Percentiles rank a stretch among this genome's conserved stretches.
Conservation (phyloP, 805 yeast genomes). For the Ogataea allantospora region DNA sequence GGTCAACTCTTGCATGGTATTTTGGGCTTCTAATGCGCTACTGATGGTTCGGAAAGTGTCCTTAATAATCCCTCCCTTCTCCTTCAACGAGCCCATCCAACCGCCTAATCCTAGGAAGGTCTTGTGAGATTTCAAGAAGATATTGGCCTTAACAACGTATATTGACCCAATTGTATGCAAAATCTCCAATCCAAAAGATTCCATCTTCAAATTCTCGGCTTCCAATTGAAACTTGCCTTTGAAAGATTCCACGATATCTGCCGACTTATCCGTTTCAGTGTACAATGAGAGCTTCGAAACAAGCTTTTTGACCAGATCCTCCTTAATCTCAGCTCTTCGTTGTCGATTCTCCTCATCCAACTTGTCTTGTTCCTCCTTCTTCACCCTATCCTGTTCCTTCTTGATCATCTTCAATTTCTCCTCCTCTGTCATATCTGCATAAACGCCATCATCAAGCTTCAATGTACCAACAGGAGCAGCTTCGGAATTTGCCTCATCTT, state of each 20-base stretch:
- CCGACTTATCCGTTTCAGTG: slow-evolving; percentile 59
- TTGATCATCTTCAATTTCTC: slow-evolving; percentile 31
- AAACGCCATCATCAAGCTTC: slow-evolving; percentile 29
- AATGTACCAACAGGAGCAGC: slow-evolving; percentile 28
- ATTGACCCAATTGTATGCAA: slow-evolving; percentile 79
- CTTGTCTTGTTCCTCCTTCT: slow-evolving; percentile 55
- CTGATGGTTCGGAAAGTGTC: slow-evolving; percentile 80
- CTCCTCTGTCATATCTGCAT: slow-evolving; percentile 24
- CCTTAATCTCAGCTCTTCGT: slow-evolving; percentile 54
- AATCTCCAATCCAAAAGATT: slow-evolving; percentile 90
- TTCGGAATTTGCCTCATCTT: slow-evolving; percentile 37
- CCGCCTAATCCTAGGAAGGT: slow-evolving; percentile 82
- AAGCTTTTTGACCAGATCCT: slow-evolving; percentile 49
- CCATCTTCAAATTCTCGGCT: slow-evolving; percentile 82
- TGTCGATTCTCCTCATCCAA: slow-evolving; percentile 74
- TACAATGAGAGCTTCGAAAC: slow-evolving; percentile 43
- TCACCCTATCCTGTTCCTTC: slow-evolving; percentile 33
- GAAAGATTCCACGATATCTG: slow-evolving; percentile 59
- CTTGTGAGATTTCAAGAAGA: slow-evolving; percentile 69
- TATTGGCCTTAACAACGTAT: slow-evolving; percentile 72
- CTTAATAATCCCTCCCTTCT: slow-evolving; percentile 78
- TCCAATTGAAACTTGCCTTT: slow-evolving; percentile 54
- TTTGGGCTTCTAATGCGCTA: slow-evolving; percentile 86
- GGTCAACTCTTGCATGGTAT: slow-evolving; percentile 69
- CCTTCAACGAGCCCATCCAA: slow-evolving; percentile 74